Percentiles rank a stretch among this genome's conserved stretches.
phyloP scores from a whole-genome alignment of 176 grass and related monocot species.

The Rhynchospora pubera region DNA sequence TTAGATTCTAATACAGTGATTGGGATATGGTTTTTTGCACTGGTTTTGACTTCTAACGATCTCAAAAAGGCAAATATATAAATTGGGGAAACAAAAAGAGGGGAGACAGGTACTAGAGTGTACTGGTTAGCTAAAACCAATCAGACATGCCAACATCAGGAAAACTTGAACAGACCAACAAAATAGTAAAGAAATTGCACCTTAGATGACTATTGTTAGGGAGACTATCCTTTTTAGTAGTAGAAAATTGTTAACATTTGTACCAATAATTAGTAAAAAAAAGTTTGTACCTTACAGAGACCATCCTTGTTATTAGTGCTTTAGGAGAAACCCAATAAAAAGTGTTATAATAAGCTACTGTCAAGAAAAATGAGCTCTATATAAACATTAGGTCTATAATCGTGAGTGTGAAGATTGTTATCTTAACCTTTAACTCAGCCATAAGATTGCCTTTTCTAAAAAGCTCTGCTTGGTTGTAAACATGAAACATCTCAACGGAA shows the following conservation, averaged over 20 bases:
- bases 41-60: not conserved
- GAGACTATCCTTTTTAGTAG: conserved; percentile 7
- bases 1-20: not conserved
- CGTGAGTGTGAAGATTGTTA: not conserved
- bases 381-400: conserved; percentile 5
- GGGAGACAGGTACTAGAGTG: not conserved
- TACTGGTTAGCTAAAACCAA: not conserved
- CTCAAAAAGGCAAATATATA: not conserved
- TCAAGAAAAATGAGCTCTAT: not conserved
- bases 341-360: not conserved
- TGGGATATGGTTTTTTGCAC: not conserved
- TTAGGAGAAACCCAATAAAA: not conserved
- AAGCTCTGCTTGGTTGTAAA: not conserved
- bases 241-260: no score
- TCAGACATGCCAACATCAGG: not conserved
- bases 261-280: no score
- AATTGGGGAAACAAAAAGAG: not conserved
- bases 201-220: not conserved
- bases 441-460: not conserved
- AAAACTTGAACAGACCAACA: not conserved
- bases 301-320: not conserved
- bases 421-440: conserved; percentile 8
- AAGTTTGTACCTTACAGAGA: conserved; percentile 21
- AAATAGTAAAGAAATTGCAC: not conserved
- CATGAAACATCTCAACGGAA: conserved; percentile 5